These are phyloP conservation scores for Royoungia palumana DNA, from an alignment of 768 basidiomycete species.

Conservation along the genomic window DNA sequence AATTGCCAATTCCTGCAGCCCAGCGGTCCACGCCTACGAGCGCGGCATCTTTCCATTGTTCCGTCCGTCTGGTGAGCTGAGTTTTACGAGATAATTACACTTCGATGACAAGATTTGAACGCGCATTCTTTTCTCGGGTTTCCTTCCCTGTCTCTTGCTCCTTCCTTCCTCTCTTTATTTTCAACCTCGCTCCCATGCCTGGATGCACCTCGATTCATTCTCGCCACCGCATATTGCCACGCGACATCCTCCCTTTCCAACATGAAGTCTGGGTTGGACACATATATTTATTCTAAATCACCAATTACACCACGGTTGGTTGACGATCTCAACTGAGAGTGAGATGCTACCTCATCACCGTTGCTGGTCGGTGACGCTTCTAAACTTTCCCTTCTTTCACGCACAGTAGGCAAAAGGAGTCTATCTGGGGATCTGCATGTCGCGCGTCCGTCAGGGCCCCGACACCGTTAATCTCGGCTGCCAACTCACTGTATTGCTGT, in stretches of 20 bases:
- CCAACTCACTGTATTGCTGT: slow-evolving; percentile 58
- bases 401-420: slow-evolving; percentile 35
- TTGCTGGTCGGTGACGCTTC: slow-evolving; percentile 1
- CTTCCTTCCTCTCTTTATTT: slow-evolving; percentile 3
- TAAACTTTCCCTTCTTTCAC: slow-evolving; percentile 6
- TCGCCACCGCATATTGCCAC: slow-evolving; percentile 1
- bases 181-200: neutral
- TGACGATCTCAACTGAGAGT: slow-evolving; percentile 25
- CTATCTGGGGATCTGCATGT: slow-evolving; percentile 34
- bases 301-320: slow-evolving; percentile 9
- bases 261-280: slow-evolving; percentile 6
- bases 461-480: slow-evolving; percentile 2
- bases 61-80: slow-evolving; percentile 20
- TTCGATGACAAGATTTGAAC: slow-evolving; percentile 19
- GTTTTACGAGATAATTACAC: slow-evolving; percentile 34
- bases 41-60: slow-evolving; percentile 17
- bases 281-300: slow-evolving; percentile 7
- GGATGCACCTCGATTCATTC: neutral
- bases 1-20: slow-evolving; percentile 17
- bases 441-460: slow-evolving; percentile 13
- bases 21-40: slow-evolving; percentile 11
- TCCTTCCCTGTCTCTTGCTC: slow-evolving; percentile 1
- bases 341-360: slow-evolving; percentile 5
- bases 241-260: neutral
- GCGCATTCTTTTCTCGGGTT: slow-evolving; percentile 11